phyloP scores from a whole-genome alignment of 2,329 filamentous ascomycete genomes.

The Pseudohalonectria lignicola region DNA sequence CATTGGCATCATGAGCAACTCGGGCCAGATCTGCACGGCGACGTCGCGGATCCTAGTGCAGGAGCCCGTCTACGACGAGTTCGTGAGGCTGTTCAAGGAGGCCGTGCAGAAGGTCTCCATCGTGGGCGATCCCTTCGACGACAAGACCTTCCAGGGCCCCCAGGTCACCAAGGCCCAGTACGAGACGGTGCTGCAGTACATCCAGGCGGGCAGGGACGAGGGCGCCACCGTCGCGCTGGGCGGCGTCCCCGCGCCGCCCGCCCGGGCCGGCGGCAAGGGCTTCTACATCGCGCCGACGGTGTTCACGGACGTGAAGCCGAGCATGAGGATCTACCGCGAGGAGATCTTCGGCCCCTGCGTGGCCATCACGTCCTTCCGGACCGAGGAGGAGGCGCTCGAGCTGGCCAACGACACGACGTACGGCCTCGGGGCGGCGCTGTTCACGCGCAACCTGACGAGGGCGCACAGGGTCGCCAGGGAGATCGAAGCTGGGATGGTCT shows the following conservation, averaged over 20 bases:
- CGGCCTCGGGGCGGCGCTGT: constrained; percentile 45
- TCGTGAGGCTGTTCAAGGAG: constrained; percentile 50
- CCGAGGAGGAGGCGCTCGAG: constrained; percentile 23
- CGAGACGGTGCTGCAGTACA: constrained; percentile 55
- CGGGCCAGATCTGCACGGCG: constrained; percentile 51
- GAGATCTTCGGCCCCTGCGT: constrained; percentile 25
- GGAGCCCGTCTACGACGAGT: constrained; percentile 44
- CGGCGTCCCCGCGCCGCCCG: constrained; percentile 38
- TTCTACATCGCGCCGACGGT: constrained; percentile 23
- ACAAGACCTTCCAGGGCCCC: constrained; percentile 57
- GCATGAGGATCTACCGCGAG: constrained; percentile 22
- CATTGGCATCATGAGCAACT: constrained; percentile 40
- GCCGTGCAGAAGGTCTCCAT: constrained; percentile 45
- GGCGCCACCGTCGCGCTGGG: constrained; percentile 52
- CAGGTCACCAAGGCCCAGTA: constrained; percentile 59
- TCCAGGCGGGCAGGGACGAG: constrained; percentile 54
- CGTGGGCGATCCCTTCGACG: constrained; percentile 57
- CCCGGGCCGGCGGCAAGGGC: constrained; percentile 37
- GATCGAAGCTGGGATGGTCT: constrained; percentile 44
- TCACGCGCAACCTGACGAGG: constrained; percentile 41
- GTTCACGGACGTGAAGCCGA: constrained; percentile 21
- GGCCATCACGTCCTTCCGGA: constrained; percentile 19
- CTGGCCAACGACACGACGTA: constrained; percentile 37
- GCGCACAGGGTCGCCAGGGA: constrained; percentile 35
- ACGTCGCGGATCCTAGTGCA: constrained; percentile 52